Conservation (phyloP, 805 yeast genomes). For the Yarrowia sp. region DNA sequence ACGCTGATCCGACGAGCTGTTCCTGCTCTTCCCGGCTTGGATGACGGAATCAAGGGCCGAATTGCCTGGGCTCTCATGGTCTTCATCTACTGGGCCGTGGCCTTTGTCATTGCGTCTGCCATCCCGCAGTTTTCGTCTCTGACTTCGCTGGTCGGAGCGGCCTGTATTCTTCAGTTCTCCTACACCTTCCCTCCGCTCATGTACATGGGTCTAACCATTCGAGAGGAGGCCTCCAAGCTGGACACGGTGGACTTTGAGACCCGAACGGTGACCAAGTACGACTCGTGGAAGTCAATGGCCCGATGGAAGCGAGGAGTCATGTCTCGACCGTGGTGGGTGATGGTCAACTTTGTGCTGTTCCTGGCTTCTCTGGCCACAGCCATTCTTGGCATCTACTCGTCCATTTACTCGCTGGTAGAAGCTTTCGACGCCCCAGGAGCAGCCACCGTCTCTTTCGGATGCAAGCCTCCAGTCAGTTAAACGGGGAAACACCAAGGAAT, state of each 20-base stretch:
- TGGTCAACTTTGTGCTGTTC: conserved; percentile 45
- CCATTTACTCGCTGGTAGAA: conserved; percentile 42
- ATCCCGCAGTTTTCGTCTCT: conserved; percentile 53
- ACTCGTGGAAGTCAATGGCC: conserved; percentile 49
- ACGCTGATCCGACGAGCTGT: conserved; percentile 50
- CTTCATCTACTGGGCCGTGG: conserved; percentile 53
- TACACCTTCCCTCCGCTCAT: conserved; percentile 52
- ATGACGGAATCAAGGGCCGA: conserved; percentile 48
- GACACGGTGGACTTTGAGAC: conserved; percentile 18
- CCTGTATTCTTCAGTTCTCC: conserved; percentile 54
- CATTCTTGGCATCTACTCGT: conserved; percentile 48
- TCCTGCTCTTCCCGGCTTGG: conserved; percentile 47
- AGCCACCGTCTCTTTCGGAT: conserved; percentile 42
- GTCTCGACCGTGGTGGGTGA: conserved; percentile 43
- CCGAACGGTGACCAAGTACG: conserved; percentile 41
- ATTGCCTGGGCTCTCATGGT: conserved; percentile 51
- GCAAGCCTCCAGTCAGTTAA: conserved; percentile 40
- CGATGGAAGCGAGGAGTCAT: conserved; percentile 51
- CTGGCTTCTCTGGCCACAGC: conserved; percentile 50
- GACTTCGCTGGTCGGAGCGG: conserved; percentile 52
- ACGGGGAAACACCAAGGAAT: not conserved
- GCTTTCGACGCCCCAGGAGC: conserved; percentile 41
- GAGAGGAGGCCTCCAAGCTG: conserved; percentile 31
- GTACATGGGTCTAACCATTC: conserved; percentile 36
- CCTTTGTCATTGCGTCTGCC: conserved; percentile 53